Conservation (phyloP, 2,329 filamentous ascomycete species). For the Drechslerella dactyloides region DNA sequence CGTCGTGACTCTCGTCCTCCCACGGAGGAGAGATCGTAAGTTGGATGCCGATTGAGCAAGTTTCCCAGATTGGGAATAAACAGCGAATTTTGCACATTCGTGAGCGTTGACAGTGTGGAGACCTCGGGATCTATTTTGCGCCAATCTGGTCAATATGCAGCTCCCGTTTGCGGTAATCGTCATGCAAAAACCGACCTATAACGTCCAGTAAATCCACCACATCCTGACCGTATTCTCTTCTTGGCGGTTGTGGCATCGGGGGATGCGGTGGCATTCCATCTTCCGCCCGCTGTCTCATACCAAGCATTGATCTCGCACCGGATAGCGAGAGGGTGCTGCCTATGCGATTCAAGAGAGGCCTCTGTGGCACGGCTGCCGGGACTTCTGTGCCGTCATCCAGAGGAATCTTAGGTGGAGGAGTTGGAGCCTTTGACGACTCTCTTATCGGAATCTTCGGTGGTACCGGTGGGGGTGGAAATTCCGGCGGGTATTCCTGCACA, state of each 20-base stretch:
- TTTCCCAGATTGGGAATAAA: conserved; percentile 82
- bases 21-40: conserved; percentile 70
- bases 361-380: conserved; percentile 2
- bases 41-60: conserved; percentile 76
- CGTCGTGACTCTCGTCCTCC: conserved; percentile 52
- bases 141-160: conserved; percentile 52
- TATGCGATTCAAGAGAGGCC: conserved; percentile 15
- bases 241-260: conserved; percentile 11
- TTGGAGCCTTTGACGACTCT: conserved; percentile 13
- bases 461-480: conserved; percentile 22
- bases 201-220: conserved; percentile 73
- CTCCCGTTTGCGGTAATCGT: neutral
- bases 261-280: conserved; percentile 28
- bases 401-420: conserved; percentile 35
- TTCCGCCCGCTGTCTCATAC: conserved; percentile 45
- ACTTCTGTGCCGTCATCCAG: conserved; percentile 17
- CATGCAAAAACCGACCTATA: conserved; percentile 62
- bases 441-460: conserved; percentile 44
- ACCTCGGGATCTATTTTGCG: conserved; percentile 74
- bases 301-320: conserved; percentile 35
- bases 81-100: conserved; percentile 87
- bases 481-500: conserved; percentile 39
- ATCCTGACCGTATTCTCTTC: conserved; percentile 65
- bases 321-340: conserved; percentile 29
- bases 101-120: conserved; percentile 79